Evolutionary conservation across 2,329 filamentous ascomycete genomes (phyloP), one percentile per base, ranked within the genome.

Genomic region (Fusarium mundagurra): DNA sequence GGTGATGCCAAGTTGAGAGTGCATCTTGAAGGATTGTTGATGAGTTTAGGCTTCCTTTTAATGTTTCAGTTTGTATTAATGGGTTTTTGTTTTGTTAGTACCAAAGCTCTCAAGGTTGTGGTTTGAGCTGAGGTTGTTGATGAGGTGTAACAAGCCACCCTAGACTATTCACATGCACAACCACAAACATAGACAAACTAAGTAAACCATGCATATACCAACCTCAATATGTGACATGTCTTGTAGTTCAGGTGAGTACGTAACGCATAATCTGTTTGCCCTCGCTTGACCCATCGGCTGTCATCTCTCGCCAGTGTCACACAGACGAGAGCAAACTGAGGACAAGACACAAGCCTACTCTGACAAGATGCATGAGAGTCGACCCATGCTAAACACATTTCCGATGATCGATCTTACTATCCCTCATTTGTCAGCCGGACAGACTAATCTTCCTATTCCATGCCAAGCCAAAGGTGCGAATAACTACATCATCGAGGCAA

Each of bases 401-500:
- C 24, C 16, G 20, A 27, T 13, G 20, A 11, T 60, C 24, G 58
- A 34, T 10, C 16, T 34, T 11, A 22, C 5, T 27, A 13, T 20
- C 20, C 10, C 3, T 39, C 18, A 48, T 61, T 61, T 54, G 36
- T 44, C 51, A 61, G 27, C 29, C 41, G 18, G 47, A 18, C 5
- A 43, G 22, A 58, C 2, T 24, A 1, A n/a, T 8, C 41, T 10
- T 13, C n/a, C 20, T 53, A 12, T 6, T 12, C 22, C 33, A 43
- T 22, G 27, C 48, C 29, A 44, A 53, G 38, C 27, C 24, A 38
- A 38, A 16, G 33, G 29, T 55, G 51, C 20, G 11, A 36, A 44
- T n/a, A 33, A 54, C 43, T 69, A 58, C 67, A 69, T 64, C 67
- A 69, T 69, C 33, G 45, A 61, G 53, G 10, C 47, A 53, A 22